phyloP scores from a whole-genome alignment of 192 early-diverging fungal species.

The Haplosporangium gracile region DNA sequence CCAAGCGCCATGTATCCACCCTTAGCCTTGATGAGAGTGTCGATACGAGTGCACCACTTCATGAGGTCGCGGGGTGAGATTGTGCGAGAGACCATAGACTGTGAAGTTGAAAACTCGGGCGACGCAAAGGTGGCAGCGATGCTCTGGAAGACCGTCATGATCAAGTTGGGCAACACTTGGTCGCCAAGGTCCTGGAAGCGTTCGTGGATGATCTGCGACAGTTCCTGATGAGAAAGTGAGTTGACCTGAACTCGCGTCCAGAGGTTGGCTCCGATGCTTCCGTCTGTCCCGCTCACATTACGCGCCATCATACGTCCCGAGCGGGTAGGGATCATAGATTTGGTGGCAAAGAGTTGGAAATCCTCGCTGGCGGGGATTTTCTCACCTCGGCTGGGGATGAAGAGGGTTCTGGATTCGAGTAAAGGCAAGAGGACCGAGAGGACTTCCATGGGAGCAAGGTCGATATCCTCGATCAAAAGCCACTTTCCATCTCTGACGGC shows the following conservation, averaged over 20 bases:
- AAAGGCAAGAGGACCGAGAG: slow-evolving; percentile 92
- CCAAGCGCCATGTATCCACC: slow-evolving; percentile 31
- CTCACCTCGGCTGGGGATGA: slow-evolving; percentile 92
- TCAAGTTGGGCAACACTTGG: slow-evolving; percentile 60
- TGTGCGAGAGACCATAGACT: slow-evolving; percentile 64
- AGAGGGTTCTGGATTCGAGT: slow-evolving; percentile 89
- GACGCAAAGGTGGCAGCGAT: slow-evolving; percentile 36
- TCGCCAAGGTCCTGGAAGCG: slow-evolving; percentile 66
- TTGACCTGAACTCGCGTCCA: slow-evolving; percentile 87
- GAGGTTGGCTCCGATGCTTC: slow-evolving; percentile 71
- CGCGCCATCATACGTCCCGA: slow-evolving; percentile 60
- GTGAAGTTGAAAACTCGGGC: slow-evolving; percentile 44
- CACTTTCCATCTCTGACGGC: slow-evolving; percentile 93
- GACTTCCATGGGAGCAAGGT: slow-evolving; percentile 95
- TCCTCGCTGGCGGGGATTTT: slow-evolving; percentile 83
- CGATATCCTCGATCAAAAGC: slow-evolving; percentile 98
- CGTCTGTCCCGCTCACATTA: slow-evolving; percentile 59
- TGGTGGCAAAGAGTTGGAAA: slow-evolving; percentile 95
- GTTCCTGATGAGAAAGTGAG: slow-evolving; percentile 70
- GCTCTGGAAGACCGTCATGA: slow-evolving; percentile 69
- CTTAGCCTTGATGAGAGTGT: slow-evolving; percentile 59
- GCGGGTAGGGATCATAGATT: slow-evolving; percentile 66
- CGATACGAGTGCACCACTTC: slow-evolving; percentile 90
- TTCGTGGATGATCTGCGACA: slow-evolving; percentile 71
- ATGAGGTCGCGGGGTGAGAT: slow-evolving; percentile 90